Evolutionary conservation across 139 green algal species (phyloP).

Genomic region (Chlamydomonas sphaeroides): DNA sequence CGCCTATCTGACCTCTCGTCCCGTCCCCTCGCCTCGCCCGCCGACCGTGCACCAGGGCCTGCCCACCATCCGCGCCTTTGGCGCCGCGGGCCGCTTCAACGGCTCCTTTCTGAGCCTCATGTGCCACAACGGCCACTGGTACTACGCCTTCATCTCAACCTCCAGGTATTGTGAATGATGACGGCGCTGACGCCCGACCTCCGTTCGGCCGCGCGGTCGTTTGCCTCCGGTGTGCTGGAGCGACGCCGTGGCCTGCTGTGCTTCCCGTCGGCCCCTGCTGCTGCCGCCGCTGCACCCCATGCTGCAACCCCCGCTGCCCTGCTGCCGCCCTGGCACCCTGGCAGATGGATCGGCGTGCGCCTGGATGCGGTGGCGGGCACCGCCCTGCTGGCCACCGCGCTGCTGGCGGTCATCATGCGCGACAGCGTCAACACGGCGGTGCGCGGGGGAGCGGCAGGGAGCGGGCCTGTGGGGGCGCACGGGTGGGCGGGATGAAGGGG

Average conservation of each 20-base stretch:
- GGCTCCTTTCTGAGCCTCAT: conserved; percentile 39
- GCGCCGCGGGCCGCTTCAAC: conserved; percentile 65
- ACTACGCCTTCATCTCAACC: conserved; percentile 43
- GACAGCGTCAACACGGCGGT: conserved; percentile 21
- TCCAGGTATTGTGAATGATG: conserved; percentile 26
- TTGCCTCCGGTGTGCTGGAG: no score
- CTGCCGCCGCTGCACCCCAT: not conserved
- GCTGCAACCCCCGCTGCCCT: no score
- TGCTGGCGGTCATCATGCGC: conserved; percentile 76
- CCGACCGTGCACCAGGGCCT: conserved; percentile 79
- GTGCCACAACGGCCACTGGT: conserved; percentile 54
- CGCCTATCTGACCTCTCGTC: no score
- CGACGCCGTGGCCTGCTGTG: no score
- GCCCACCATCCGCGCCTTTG: conserved; percentile 93
- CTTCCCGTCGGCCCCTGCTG: not conserved
- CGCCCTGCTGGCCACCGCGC: conserved; percentile 65
- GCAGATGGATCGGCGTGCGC: conserved; percentile 76
- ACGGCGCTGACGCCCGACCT: no score
- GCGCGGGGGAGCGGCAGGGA: not conserved
- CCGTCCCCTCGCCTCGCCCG: no score
- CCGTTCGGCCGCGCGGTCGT: no score
- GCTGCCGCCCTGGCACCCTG: no score
- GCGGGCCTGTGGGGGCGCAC: no score
- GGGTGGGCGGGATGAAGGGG: no score
- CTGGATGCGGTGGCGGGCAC: conserved; percentile 77